Percentiles rank a stretch among this genome's conserved stretches.
phyloP scores from a whole-genome alignment of 202 grass and related monocot species.

The Panicum virgatum region DNA sequence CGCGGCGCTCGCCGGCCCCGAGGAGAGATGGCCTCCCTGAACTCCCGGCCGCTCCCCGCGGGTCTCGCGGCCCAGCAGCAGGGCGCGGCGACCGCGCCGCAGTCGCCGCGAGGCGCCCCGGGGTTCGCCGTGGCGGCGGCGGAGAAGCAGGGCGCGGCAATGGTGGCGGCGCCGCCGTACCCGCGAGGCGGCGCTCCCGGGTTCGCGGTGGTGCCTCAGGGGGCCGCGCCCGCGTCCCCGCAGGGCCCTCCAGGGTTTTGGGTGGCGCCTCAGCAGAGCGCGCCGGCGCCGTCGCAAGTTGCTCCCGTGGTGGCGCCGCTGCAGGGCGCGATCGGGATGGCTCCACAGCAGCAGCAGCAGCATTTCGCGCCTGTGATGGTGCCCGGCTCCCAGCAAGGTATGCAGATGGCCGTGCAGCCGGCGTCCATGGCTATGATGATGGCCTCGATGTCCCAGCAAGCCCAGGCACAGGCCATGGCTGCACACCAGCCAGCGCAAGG shows the following conservation, averaged over 20 bases:
- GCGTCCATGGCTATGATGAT: not conserved
- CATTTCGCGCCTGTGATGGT: conserved; percentile 7
- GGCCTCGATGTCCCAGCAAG: not conserved
- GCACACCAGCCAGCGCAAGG: not conserved
- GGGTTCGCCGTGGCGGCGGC: not conserved
- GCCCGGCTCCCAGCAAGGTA: not conserved
- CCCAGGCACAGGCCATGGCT: not conserved
- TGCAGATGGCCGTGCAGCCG: not conserved
- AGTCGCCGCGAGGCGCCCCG: no score
- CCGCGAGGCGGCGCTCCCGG: not conserved
- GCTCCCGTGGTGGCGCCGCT: not conserved
- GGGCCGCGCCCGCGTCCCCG: not conserved
- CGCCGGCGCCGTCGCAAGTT: not conserved
- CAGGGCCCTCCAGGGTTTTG: not conserved
- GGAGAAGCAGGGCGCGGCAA: not conserved
- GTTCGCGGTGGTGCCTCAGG: not conserved
- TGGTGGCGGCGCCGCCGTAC: not conserved
- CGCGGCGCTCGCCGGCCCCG: not conserved
- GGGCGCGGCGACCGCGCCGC: no score
- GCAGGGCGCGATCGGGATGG: not conserved
- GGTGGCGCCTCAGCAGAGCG: not conserved
- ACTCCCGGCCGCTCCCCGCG: no score
- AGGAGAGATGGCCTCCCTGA: not conserved
- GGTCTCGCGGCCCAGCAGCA: not conserved
- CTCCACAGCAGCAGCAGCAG: conserved; percentile 18